Base-by-base conservation (phyloP, 1,139 yeast species). In the Williopsis jadinii region DNA sequence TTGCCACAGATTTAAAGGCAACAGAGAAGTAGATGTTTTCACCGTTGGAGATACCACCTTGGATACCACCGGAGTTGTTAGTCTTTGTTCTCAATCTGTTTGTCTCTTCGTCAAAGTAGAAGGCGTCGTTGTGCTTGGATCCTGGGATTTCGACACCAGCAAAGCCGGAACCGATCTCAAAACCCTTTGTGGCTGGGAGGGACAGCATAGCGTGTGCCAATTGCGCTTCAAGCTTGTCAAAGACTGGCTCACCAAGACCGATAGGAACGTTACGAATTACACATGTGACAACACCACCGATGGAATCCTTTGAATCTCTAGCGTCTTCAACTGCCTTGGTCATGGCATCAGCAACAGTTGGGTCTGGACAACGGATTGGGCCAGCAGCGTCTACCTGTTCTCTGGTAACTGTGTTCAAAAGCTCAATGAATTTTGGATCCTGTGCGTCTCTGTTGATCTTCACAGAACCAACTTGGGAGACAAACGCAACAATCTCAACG, bases 131-230 rank as follows among this genome's bases (percentile, higher is more conserved):
- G 68, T 92, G 98, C 63, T 83, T 64, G 19, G 97, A 90, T 27
- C 98, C 98, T 39, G 95, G 94, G 51, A 90, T 79, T 45, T 73
- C 70, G 38, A 95, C 85, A 52, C 98, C 98, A 37, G 75, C 75
- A 61, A 92, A 92, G 12, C 98, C 98, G 32, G 96, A 85, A 38
- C 98, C 98, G 54, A 92, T 81, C 67, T 92, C 98, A 56, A 92
- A 92, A 30, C 97, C 98, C 68, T 92, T 92, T 37, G 97, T 86
- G 33, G 98, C 97, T 28, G 98, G 98, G 50, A 92, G 77, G 2
- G 97, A 88, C 52, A 92, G 70, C 98, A 92, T 92, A 43, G 97
- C 98, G 61, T 92, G 98, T 12, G 97, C 98, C 52, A 92, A 72
- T 54, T 76, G 67, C 33, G 98, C 98, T 68, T 92, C 98, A 48